phyloP scores from a whole-genome alignment of 352 stramenopile genomes.

The Phytophthora quininea region DNA sequence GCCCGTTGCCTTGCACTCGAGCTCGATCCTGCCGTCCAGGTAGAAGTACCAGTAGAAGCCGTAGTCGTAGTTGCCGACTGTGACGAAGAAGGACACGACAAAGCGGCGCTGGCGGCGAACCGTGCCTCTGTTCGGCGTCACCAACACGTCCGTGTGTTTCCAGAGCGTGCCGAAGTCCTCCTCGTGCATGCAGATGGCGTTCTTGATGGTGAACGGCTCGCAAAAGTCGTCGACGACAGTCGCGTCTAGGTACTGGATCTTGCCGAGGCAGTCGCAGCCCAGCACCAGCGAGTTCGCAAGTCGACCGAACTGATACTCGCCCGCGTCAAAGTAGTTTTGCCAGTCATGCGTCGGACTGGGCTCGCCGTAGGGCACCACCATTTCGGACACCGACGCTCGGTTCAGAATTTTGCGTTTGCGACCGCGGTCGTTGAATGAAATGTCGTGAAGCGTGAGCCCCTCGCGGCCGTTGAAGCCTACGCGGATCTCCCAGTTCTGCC shows the following conservation, averaged over 20 bases:
- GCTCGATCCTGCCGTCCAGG: conserved; percentile 60
- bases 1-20: conserved; percentile 83
- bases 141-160: conserved; percentile 70
- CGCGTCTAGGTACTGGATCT: conserved; percentile 36
- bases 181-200: conserved; percentile 41
- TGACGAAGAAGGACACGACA: conserved; percentile 85
- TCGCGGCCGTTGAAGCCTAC: conserved; percentile 87
- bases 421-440: conserved; percentile 46
- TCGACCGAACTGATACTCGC: conserved; percentile 80
- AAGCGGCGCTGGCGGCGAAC: conserved; percentile 77
- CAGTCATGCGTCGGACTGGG: conserved; percentile 68
- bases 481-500: conserved; percentile 83
- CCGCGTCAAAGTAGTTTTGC: conserved; percentile 89
- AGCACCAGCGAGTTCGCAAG: conserved; percentile 82
- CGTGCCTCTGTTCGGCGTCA: conserved; percentile 26
- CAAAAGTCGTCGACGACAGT: conserved; percentile 37
- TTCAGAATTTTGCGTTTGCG: conserved; percentile 66
- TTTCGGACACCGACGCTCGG: conserved; percentile 78
- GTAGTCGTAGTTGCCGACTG: conserved; percentile 90
- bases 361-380: conserved; percentile 88
- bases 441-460: conserved; percentile 65
- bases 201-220: conserved; percentile 39
- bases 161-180: conserved; percentile 49
- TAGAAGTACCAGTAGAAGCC: conserved; percentile 55
- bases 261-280: conserved; percentile 68